These are phyloP conservation scores for Primulina eburnea DNA, from an alignment of 257 asterid species.

Conservation along the genomic window DNA sequence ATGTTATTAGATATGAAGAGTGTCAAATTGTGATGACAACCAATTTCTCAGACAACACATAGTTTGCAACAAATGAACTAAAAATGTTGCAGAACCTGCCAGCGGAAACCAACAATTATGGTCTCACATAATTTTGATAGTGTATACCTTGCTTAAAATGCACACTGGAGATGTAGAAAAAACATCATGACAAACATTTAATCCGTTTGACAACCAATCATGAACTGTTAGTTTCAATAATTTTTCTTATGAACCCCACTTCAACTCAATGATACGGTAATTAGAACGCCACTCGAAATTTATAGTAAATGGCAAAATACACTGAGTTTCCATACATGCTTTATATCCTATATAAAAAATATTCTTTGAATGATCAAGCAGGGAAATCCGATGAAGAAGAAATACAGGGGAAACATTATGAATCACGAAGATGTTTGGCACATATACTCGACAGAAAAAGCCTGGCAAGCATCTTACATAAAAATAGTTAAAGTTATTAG, in stretches of 20 bases:
- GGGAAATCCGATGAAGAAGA: neutral
- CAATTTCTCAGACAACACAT: neutral
- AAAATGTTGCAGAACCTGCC: neutral
- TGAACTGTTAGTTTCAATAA: neutral
- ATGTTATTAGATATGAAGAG: too few species aligned
- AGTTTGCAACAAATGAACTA: neutral
- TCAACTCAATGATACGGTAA: neutral
- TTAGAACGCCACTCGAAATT: neutral
- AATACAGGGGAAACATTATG: neutral
- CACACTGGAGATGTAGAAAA: neutral
- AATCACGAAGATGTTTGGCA: neutral
- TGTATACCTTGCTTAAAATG: neutral
- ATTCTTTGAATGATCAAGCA: neutral
- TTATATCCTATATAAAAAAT: too few species aligned
- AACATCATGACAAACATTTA: neutral
- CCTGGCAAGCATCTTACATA: neutral
- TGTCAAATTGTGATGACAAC: neutral
- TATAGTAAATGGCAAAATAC: neutral
- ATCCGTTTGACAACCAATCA: neutral
- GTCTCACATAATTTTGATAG: too few species aligned
- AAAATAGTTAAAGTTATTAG: neutral
- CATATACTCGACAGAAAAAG: too few species aligned
- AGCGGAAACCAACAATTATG: neutral
- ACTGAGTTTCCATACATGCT: neutral
- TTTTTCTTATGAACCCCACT: too few species aligned